A percentile compares a stretch with the other conserved stretches of the same genome.
Conservation (phyloP, 164 flowering plant species). For the Piper betle region DNA sequence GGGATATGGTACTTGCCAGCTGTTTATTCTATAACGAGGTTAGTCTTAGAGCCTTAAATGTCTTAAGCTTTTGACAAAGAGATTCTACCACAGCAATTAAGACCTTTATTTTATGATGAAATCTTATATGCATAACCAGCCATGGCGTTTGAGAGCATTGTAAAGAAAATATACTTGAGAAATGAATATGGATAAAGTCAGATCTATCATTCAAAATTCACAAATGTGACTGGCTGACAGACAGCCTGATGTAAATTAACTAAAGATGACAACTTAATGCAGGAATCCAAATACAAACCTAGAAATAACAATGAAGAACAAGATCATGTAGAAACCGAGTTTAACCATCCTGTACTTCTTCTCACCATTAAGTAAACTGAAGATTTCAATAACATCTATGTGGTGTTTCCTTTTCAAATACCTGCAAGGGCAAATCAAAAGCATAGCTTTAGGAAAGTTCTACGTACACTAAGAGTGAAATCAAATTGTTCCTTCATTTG, state of each 20-base stretch:
- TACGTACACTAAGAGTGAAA: neutral
- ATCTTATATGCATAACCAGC: no score
- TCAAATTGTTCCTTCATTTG: neutral
- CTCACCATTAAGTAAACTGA: conserved; percentile 47
- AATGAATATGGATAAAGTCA: neutral
- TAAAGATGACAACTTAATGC: neutral
- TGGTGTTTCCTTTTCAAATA: conserved; percentile 50
- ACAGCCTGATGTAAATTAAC: no score
- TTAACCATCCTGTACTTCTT: conserved; percentile 57
- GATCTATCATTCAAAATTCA: neutral
- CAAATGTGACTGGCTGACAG: neutral
- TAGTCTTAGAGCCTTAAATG: no score
- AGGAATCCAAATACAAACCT: conserved; percentile 33
- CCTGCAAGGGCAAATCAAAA: conserved; percentile 22
- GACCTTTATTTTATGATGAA: no score
- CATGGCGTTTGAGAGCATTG: no score
- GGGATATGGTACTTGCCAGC: no score
- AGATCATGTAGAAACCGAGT: conserved; percentile 47
- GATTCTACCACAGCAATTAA: no score
- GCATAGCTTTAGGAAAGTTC: neutral
- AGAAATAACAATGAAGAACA: conserved; percentile 37
- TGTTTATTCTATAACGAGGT: no score
- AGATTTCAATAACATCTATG: conserved; percentile 83
- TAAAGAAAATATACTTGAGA: no score
- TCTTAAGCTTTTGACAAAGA: no score